Evolutionary conservation across 1,284 basidiomycete species (phyloP).

Genomic region (Rhodotorula sp.): DNA sequence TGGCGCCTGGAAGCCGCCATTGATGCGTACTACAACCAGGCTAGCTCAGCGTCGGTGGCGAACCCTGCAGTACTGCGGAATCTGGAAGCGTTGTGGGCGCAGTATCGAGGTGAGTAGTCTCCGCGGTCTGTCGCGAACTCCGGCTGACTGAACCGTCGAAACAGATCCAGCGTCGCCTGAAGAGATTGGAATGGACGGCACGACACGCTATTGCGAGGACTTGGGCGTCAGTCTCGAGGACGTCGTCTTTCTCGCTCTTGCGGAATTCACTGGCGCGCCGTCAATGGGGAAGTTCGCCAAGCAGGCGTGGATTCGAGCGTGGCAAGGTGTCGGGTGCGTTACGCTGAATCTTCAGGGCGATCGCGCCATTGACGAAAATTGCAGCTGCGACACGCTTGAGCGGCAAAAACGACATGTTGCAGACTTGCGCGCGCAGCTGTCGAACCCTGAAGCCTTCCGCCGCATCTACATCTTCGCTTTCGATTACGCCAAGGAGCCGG

Average conservation of each 20-base stretch:
- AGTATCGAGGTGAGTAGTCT: conserved; percentile 65
- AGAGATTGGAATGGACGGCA: conserved; percentile 67
- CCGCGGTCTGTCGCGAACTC: not conserved
- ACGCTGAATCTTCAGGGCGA: too few species aligned
- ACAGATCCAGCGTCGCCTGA: conserved; percentile 54
- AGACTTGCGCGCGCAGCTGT: conserved; percentile 62
- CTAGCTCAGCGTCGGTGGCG: conserved; percentile 46
- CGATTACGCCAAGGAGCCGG: conserved; percentile 73
- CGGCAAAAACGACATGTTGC: conserved; percentile 64
- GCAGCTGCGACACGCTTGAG: conserved; percentile 67
- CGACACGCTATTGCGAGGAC: conserved; percentile 68
- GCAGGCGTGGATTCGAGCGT: conserved; percentile 75
- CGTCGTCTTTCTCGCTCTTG: conserved; percentile 70
- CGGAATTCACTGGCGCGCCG: conserved; percentile 71
- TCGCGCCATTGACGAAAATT: conserved; percentile 47
- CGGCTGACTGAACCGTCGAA: not conserved
- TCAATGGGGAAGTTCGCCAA: conserved; percentile 71
- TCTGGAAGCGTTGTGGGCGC: conserved; percentile 66
- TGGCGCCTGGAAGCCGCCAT: conserved; percentile 67
- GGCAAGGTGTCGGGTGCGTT: conserved; percentile 55
- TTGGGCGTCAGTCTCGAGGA: conserved; percentile 68
- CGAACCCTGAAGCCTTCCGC: conserved; percentile 72
- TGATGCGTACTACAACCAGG: conserved; percentile 62
- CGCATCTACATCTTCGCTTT: conserved; percentile 88
- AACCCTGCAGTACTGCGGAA: conserved; percentile 45